Evolutionary conservation across 1,139 yeast species (phyloP).

Genomic region (Saccharomyces hybrid): DNA sequence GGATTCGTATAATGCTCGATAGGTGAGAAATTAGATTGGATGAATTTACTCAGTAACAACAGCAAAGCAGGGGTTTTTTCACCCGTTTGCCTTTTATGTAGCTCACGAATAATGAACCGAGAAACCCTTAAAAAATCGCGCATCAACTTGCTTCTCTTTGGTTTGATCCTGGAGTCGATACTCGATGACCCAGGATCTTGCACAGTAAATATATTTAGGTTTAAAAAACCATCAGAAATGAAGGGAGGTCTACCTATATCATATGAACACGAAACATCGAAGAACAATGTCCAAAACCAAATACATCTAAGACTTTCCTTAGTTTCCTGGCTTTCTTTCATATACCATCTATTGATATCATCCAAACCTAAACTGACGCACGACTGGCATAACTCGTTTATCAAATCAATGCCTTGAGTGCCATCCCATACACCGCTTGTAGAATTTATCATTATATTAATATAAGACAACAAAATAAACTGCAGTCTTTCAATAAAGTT

Average conservation of each 20-base stretch:
- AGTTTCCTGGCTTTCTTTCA: conserved; percentile 7
- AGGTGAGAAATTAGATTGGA: conserved; percentile 10
- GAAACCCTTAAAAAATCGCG: conserved; percentile 10
- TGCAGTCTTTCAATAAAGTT: conserved; percentile 23
- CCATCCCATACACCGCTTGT: conserved; percentile 10
- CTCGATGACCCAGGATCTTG: neutral
- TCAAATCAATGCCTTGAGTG: conserved; percentile 5
- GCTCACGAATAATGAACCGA: conserved; percentile 10
- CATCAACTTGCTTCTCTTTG: conserved; percentile 6
- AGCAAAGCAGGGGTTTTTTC: conserved; percentile 8
- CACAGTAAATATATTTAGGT: conserved; percentile 8
- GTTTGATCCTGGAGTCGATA: neutral
- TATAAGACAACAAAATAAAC: conserved; percentile 19
- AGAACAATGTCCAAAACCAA: conserved; percentile 25
- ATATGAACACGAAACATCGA: conserved; percentile 22
- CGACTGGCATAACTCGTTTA: conserved; percentile 12
- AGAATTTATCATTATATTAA: conserved; percentile 5
- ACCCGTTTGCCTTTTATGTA: conserved; percentile 7
- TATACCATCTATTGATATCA: conserved; percentile 15
- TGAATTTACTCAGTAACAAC: conserved; percentile 8
- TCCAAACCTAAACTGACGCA: conserved; percentile 14
- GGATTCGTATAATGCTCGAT: conserved; percentile 11
- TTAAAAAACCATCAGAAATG: conserved; percentile 14
- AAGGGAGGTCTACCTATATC: conserved; percentile 24
- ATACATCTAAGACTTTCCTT: conserved; percentile 14